Evolutionary conservation across 805 yeast genomes (phyloP), one percentile per base, ranked within the genome.

Genomic region (Candida pini): DNA sequence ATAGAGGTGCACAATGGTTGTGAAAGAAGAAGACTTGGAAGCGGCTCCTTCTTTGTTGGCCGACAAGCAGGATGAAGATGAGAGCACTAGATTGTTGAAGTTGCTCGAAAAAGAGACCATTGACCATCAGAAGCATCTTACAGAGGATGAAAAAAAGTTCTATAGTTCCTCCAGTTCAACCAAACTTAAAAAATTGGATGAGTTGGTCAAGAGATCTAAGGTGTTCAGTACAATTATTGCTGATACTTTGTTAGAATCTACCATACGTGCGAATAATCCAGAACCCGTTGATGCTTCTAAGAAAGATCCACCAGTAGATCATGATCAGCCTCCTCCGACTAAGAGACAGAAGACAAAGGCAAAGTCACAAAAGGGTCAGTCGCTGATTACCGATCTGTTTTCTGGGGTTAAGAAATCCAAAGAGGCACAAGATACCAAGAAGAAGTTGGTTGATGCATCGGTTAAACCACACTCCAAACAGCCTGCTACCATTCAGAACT

Each of bases 211-310:
- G 48, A 81, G 85, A 51, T 85, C 96, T 13, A 89, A 87, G 53
- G 74, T 89, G 2, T 90, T 86, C 58, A 82, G 97, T 1, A 75
- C 80, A 41, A 86, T 90, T 44, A 84, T 90, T 27, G 78, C 95
- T 3, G 89, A 87, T 33, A 80, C 89, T 9, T 68, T 90, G 28
- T 51, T 81, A 27, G 74, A 74, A 41, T 64, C 69, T 30, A 51
- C 71, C n/a, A 47, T 69, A 36, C 30, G 31, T 15, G 45, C 47
- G 0, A 25, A 30, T 6, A 26, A 30, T 14, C 29, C 38, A 4
- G 22, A 33, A 2, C 14, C 26, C 9, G 13, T 12, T 3, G 24
- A 25, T 25, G 34, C 28, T 6, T 5, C 33, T 39, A 21, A 14
- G 16, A 15, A 14, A 5, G 36, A 23, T 13, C 37, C 30, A 16